phyloP scores from a whole-genome alignment of 192 early-diverging fungal genomes.

The Chytriomyces sp. region DNA sequence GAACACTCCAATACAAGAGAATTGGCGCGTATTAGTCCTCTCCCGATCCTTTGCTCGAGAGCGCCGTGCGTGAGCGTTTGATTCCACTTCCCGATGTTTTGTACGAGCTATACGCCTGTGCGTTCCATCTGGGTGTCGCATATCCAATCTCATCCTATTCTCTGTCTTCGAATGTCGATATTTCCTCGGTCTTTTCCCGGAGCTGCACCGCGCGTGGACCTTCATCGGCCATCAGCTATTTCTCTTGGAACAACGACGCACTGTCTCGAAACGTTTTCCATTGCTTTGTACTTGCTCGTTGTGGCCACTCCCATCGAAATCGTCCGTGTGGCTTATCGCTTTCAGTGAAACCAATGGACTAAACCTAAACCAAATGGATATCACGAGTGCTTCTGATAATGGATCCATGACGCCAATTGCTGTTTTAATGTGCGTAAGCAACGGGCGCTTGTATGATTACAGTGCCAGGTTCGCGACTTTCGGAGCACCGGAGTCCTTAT shows the following conservation, averaged over 20 bases:
- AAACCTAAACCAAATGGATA: conserved; percentile 76
- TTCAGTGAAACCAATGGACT: conserved; percentile 57
- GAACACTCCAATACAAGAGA: too few relatives aligned
- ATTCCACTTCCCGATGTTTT: conserved; percentile 74
- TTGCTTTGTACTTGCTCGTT: conserved; percentile 68
- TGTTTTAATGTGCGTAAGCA: conserved; percentile 88
- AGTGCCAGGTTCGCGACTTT: conserved; percentile 61
- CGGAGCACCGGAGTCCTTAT: background rate
- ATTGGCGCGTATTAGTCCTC: conserved; percentile 16
- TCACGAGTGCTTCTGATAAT: conserved; percentile 77
- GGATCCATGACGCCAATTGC: conserved; percentile 79
- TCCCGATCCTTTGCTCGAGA: conserved; percentile 40
- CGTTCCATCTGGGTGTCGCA: background rate
- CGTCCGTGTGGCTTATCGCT: conserved; percentile 75
- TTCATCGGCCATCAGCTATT: conserved; percentile 88
- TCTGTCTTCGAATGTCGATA: conserved; percentile 68
- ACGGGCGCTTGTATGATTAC: conserved; percentile 84
- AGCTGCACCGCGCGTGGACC: conserved; percentile 89
- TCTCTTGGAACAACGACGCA: conserved; percentile 89
- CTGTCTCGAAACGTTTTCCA: conserved; percentile 35
- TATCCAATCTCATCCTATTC: background rate
- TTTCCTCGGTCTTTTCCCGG: conserved; percentile 90
- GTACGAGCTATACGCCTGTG: conserved; percentile 76
- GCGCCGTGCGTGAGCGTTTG: conserved; percentile 61
- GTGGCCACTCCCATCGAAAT: conserved; percentile 87